Evolutionary conservation across 495 filamentous ascomycete species (phyloP).

Genomic region (Clohesyomyces aquaticus): DNA sequence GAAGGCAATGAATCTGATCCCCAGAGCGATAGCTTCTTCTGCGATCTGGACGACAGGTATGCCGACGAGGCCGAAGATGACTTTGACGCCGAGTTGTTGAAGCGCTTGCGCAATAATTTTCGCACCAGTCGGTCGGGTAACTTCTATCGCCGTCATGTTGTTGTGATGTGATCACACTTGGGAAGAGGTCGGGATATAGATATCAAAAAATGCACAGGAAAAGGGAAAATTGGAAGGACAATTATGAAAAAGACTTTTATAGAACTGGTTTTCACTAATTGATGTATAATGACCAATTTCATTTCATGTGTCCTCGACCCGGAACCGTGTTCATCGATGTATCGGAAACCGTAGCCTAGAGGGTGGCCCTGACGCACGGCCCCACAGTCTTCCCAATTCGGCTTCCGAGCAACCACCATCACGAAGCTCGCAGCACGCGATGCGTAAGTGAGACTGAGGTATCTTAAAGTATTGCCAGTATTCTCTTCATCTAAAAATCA

Average conservation of each 20-base stretch:
- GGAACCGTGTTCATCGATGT: background rate
- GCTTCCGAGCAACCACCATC: background rate
- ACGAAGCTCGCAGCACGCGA: background rate
- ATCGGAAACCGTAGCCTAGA: slow-evolving; percentile 5
- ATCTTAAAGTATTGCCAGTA: background rate
- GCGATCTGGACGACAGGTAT: slow-evolving; percentile 68
- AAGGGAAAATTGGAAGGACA: background rate
- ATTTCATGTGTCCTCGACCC: background rate
- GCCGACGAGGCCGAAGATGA: slow-evolving; percentile 68
- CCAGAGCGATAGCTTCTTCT: slow-evolving; percentile 63
- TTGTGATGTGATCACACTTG: background rate
- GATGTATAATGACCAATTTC: background rate
- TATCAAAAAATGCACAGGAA: background rate
- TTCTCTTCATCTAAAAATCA: background rate
- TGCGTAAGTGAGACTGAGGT: too few species aligned
- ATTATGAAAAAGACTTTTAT: too few species aligned
- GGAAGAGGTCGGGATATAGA: background rate
- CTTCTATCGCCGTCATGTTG: slow-evolving; percentile 22
- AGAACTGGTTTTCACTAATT: background rate
- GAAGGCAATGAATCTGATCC: slow-evolving; percentile 67
- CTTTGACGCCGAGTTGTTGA: slow-evolving; percentile 59
- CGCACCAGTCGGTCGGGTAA: slow-evolving; percentile 51
- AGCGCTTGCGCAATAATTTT: slow-evolving; percentile 61
- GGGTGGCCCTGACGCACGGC: background rate
- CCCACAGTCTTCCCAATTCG: background rate